phyloP scores from a whole-genome alignment of 1,284 basidiomycete genomes.

The Singerocomus inundabilis region DNA sequence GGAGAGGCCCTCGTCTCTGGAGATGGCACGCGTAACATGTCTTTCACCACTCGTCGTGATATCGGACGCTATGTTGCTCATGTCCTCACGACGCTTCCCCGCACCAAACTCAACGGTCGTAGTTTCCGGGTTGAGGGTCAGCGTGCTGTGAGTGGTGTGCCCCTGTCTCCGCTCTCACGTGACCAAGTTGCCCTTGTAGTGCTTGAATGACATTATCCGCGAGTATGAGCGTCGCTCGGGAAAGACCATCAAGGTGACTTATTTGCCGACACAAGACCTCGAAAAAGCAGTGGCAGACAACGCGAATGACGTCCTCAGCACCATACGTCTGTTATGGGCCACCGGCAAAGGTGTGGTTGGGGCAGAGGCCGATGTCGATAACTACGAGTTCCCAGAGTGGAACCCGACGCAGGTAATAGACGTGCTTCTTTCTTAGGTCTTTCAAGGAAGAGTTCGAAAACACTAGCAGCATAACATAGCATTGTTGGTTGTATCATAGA shows the following conservation, averaged over 20 bases:
- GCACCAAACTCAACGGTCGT: not conserved
- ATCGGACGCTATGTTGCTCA: not conserved
- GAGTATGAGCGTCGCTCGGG: not conserved
- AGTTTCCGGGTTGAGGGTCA: slow-evolving; percentile 2
- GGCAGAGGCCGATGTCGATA: not conserved
- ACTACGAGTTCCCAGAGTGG: slow-evolving; percentile 1
- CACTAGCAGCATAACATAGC: not conserved
- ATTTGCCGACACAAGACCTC: not conserved
- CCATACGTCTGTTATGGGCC: slow-evolving; percentile 1
- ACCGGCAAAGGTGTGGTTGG: slow-evolving; percentile 4
- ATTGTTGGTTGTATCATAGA: not conserved
- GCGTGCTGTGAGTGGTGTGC: not conserved
- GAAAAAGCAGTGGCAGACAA: slow-evolving; percentile 1
- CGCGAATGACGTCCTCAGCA: not conserved
- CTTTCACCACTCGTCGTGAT: slow-evolving; percentile 1
- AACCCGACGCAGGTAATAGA: slow-evolving; percentile 1
- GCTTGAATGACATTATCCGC: not conserved
- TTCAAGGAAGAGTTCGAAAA: not conserved
- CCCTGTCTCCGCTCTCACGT: not conserved
- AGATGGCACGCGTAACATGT: not conserved
- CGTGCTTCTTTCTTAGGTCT: not conserved
- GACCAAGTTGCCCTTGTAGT: not conserved
- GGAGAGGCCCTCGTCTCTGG: slow-evolving; percentile 3
- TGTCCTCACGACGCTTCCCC: not conserved
- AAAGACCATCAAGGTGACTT: slow-evolving; percentile 3